phyloP scores from a whole-genome alignment of 352 stramenopile species.

The Phytopythium montanum region DNA sequence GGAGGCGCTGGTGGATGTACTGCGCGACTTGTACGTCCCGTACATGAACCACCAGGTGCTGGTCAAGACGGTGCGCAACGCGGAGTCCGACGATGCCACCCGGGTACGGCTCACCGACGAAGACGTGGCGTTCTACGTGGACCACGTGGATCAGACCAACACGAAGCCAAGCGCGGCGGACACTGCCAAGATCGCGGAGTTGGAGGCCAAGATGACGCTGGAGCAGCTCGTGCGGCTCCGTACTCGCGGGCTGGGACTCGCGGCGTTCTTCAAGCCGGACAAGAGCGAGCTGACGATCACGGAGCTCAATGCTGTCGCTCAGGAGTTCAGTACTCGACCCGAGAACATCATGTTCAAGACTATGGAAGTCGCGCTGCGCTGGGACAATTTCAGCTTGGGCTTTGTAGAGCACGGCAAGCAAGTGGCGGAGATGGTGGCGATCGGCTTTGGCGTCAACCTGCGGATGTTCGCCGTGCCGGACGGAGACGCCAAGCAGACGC shows the following conservation, averaged over 20 bases:
- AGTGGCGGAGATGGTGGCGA: slow-evolving; percentile 45
- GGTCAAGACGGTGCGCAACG: slow-evolving; percentile 43
- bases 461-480: slow-evolving; percentile 34
- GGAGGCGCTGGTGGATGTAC: slow-evolving; percentile 38
- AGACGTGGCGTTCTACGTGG: slow-evolving; percentile 49
- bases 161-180: slow-evolving; percentile 20
- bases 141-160: slow-evolving; percentile 46
- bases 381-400: slow-evolving; percentile 49
- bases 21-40: slow-evolving; percentile 53
- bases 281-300: slow-evolving; percentile 36
- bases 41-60: slow-evolving; percentile 50
- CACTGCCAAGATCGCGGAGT: slow-evolving; percentile 19
- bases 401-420: slow-evolving; percentile 42
- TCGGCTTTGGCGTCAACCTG: slow-evolving; percentile 49
- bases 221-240: slow-evolving; percentile 48
- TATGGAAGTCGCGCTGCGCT: slow-evolving; percentile 47
- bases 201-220: slow-evolving; percentile 44
- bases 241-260: slow-evolving; percentile 30
- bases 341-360: slow-evolving; percentile 53
- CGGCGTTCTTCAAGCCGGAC: slow-evolving; percentile 35
- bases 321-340: slow-evolving; percentile 34
- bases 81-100: slow-evolving; percentile 39
- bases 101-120: slow-evolving; percentile 33
- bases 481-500: slow-evolving; percentile 36
- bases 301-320: slow-evolving; percentile 33